Conservation (phyloP, 257 asterid genomes). For the Solanum virginianum region DNA sequence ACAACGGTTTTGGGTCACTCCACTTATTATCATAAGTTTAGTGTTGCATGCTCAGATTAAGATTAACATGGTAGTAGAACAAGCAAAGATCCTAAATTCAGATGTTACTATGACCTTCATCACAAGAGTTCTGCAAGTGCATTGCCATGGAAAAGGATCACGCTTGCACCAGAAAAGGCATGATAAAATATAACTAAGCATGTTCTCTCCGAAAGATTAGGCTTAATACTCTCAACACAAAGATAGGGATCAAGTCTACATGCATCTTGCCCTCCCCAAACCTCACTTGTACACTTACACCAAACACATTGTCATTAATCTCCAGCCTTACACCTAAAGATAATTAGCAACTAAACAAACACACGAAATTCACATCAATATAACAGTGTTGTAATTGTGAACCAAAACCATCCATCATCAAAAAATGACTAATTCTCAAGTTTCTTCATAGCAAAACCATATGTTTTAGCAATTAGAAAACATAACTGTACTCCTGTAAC, state of each 20-base stretch:
- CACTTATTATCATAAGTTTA: background rate
- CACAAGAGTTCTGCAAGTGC: constrained; percentile 6
- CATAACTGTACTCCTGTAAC: background rate
- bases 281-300: background rate
- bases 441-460: background rate
- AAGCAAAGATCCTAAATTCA: background rate
- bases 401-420: background rate
- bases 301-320: background rate
- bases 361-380: background rate
- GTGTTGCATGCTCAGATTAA: background rate
- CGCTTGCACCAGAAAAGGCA: background rate
- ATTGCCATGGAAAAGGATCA: background rate
- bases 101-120: background rate
- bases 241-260: background rate
- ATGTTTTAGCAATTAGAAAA: background rate
- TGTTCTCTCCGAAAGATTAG: background rate
- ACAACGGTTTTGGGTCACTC: background rate
- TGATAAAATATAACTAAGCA: background rate
- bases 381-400: background rate
- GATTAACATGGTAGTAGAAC: background rate
- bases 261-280: background rate
- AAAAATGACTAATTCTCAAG: background rate
- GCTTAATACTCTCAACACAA: background rate
- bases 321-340: background rate
- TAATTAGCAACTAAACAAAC: background rate